Conservation (phyloP, 352 stramenopile genomes). For the Phytophthora tentaculata region DNA sequence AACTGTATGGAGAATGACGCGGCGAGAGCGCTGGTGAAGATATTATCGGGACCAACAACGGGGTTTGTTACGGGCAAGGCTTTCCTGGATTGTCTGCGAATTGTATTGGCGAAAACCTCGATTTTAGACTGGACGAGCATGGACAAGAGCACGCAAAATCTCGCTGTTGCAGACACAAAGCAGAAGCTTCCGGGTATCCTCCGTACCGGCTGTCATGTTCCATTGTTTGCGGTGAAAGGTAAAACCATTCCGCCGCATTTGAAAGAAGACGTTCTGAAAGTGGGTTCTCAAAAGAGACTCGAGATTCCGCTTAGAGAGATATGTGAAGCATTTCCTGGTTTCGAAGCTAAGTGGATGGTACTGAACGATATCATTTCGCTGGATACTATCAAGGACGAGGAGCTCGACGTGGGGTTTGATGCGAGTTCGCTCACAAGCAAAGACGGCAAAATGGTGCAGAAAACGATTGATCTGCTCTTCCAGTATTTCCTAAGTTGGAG, state of each 20-base stretch:
- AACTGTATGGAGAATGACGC: slow-evolving; percentile 30
- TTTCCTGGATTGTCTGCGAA: slow-evolving; percentile 69
- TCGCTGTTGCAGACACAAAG: slow-evolving; percentile 45
- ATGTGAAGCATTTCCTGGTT: slow-evolving; percentile 30
- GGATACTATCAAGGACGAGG: slow-evolving; percentile 39
- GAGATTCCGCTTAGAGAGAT: slow-evolving; percentile 34
- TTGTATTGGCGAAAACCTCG: slow-evolving; percentile 74
- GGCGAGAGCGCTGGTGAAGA: slow-evolving; percentile 9
- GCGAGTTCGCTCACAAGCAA: slow-evolving; percentile 10
- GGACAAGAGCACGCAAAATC: slow-evolving; percentile 51
- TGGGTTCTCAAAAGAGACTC: slow-evolving; percentile 15
- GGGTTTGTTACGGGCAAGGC: slow-evolving; percentile 50
- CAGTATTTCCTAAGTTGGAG: slow-evolving; percentile 1
- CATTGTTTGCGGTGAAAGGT: slow-evolving; percentile 1
- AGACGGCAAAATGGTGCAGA: slow-evolving; percentile 1
- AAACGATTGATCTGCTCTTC: slow-evolving; percentile 12
- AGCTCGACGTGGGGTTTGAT: slow-evolving; percentile 49
- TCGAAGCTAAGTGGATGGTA: slow-evolving; percentile 37
- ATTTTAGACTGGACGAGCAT: slow-evolving; percentile 80
- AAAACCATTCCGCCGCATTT: slow-evolving; percentile 27
- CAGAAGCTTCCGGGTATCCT: slow-evolving; percentile 45
- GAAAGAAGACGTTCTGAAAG: slow-evolving; percentile 33
- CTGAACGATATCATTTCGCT: slow-evolving; percentile 24
- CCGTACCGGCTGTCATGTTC: slow-evolving; percentile 45
- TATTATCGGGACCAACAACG: background rate